Conservation (phyloP, 2,329 filamentous ascomycete genomes). For the Fusarium sp. region DNA sequence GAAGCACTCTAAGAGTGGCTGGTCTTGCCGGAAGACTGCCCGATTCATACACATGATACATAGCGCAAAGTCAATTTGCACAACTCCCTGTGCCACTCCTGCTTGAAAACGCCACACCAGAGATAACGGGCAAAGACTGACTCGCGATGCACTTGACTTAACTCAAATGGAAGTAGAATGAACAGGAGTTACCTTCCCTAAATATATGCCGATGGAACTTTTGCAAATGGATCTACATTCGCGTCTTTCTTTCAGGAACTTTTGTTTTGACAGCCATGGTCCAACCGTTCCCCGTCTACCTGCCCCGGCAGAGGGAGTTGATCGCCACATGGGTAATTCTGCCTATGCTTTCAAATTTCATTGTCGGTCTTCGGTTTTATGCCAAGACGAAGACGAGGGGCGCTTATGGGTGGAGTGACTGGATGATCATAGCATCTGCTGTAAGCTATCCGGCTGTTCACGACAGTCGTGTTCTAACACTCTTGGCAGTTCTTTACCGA, state of each 20-base stretch:
- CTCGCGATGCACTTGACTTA: neutral
- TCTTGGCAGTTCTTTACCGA: neutral
- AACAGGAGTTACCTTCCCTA: neutral
- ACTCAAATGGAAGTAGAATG: neutral
- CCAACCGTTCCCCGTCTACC: slow-evolving; percentile 8
- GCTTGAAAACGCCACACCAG: neutral
- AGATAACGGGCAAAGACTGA: neutral
- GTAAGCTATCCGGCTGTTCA: neutral
- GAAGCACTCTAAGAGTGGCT: neutral
- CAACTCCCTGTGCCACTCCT: neutral
- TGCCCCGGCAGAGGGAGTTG: slow-evolving; percentile 8
- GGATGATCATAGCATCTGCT: slow-evolving; percentile 8
- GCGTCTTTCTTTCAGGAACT: neutral
- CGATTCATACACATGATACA: neutral
- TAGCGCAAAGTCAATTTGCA: neutral
- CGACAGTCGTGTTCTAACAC: neutral
- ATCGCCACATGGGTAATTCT: neutral
- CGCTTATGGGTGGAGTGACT: slow-evolving; percentile 17
- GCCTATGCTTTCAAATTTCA: neutral
- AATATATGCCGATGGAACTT: slow-evolving; percentile 13
- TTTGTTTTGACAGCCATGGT: slow-evolving; percentile 1
- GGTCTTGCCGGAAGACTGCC: neutral
- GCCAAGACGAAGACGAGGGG: slow-evolving; percentile 13
- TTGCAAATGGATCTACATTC: slow-evolving; percentile 6
- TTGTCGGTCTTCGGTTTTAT: slow-evolving; percentile 4